Conservation (phyloP, 441 rosid genomes). For the Pelargonium australe region DNA sequence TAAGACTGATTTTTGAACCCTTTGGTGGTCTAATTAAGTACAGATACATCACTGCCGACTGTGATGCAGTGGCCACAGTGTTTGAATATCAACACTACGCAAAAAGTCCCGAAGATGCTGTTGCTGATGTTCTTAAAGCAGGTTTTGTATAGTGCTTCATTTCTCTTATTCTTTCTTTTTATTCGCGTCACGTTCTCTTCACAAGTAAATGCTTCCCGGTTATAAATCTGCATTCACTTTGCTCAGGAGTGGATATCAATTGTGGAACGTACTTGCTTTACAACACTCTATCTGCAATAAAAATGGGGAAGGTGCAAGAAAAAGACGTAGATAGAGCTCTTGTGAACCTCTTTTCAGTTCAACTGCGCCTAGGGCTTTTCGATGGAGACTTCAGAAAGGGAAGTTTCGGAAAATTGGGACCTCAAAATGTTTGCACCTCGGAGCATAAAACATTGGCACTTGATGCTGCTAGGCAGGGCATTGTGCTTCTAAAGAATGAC, state of each 20-base stretch:
- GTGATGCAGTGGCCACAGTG: constrained; percentile 70
- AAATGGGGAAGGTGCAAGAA: constrained; percentile 49
- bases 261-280: constrained; percentile 61
- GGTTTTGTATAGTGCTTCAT: constrained; percentile 33
- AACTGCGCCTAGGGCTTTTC: constrained; percentile 60
- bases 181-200: not conserved
- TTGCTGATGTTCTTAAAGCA: constrained; percentile 58
- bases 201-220: not conserved
- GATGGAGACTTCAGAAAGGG: constrained; percentile 59
- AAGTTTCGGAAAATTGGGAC: constrained; percentile 41
- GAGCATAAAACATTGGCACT: constrained; percentile 46
- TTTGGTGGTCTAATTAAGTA: constrained; percentile 10
- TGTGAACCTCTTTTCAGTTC: constrained; percentile 50
- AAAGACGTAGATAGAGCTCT: constrained; percentile 50
- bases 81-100: constrained; percentile 46
- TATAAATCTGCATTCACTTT: not conserved
- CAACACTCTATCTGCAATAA: constrained; percentile 49
- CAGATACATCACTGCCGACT: constrained; percentile 68
- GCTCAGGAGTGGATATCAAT: constrained; percentile 49
- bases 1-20: constrained; percentile 9
- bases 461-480: constrained; percentile 65
- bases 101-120: constrained; percentile 48
- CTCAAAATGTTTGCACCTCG: constrained; percentile 43
- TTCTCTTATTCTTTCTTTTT: not conserved
- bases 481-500: constrained; percentile 60